phyloP scores from a whole-genome alignment of 2,329 filamentous ascomycete species.

The Tolypocladium nubicola region DNA sequence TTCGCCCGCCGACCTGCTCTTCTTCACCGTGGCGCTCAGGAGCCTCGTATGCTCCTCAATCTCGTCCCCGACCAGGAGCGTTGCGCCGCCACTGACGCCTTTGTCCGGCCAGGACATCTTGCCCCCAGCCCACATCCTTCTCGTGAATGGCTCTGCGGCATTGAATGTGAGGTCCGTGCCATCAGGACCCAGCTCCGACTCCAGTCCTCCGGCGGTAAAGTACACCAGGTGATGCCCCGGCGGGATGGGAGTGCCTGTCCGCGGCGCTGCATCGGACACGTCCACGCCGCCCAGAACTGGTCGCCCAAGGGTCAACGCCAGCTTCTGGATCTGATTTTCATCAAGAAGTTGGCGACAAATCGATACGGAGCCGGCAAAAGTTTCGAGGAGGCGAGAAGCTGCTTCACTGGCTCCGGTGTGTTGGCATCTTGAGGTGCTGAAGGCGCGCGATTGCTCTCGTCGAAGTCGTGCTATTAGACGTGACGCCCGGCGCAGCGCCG shows the following conservation, averaged over 20 bases:
- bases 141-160: constrained; percentile 45
- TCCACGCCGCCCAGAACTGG: constrained; percentile 27
- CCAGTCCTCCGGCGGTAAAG: constrained; percentile 47
- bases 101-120: constrained; percentile 42
- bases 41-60: constrained; percentile 47
- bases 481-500: not conserved
- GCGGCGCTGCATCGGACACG: constrained; percentile 25
- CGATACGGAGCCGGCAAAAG: constrained; percentile 15
- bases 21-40: constrained; percentile 42
- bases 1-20: constrained; percentile 40
- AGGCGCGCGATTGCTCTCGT: constrained; percentile 5
- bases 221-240: constrained; percentile 53
- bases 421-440: constrained; percentile 2
- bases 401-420: constrained; percentile 13
- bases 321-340: constrained; percentile 51
- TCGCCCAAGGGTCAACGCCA: constrained; percentile 47
- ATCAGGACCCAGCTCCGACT: constrained; percentile 44
- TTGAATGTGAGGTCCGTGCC: constrained; percentile 53
- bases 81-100: constrained; percentile 2
- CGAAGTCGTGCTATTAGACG: not conserved
- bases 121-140: constrained; percentile 60
- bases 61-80: constrained; percentile 41
- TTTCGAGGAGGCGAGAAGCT: constrained; percentile 19
- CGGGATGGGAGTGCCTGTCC: constrained; percentile 38
- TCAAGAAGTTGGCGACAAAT: constrained; percentile 41